Base-by-base conservation (phyloP, 805 yeast species). In the Myxozyma neglecta region DNA sequence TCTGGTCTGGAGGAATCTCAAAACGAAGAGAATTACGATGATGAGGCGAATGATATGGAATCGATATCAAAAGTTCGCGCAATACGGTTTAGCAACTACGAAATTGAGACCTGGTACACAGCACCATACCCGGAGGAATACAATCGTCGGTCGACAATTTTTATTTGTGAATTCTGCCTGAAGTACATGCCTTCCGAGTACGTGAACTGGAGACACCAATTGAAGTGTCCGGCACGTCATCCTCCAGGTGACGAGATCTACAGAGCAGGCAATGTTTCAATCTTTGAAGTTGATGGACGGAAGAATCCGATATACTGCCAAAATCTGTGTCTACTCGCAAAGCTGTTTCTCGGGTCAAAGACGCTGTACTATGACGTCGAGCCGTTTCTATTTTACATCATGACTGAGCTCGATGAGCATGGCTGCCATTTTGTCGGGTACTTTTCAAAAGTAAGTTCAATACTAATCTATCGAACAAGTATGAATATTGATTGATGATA, bases 171-270 rank as follows among this genome's bases (percentile, higher is more conserved):
- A 66, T 85, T 80, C 69, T 94, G 98, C 72, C 75, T 93, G 60
- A 86, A 88, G 74, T 92, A 90, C 71, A 85, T 85, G 84, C 80
- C 81, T 43, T 85, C 91, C 0, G 85, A 87, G 14, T 85, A 81
- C 66, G 83, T 86, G 0, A 79, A 83, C 56, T 77, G 80, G 66
- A 79, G 98, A 34, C 99, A 94, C 74, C 61, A 77, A 63, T 68
- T 84, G 63, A 92, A 93, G 71, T 94, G 98, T 74, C 81, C 80
- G 36, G 75, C 81, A 56, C 77, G 75, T 52, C 86, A 82, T 67
- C 98, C 98, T 1, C 97, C 97, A 0, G 98, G 98, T 0, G 85
- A 85, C 71, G 97, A 93, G 70, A 89, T 93, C 29, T 94, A 94
- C 70, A 80, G 97, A 56, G 88, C 88, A 67, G 85, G 84, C 57